Percentiles rank a stretch among this genome's conserved stretches.
These are phyloP conservation scores for Nemania serpens DNA, from an alignment of 2,329 filamentous ascomycete species.

Conservation along the genomic window DNA sequence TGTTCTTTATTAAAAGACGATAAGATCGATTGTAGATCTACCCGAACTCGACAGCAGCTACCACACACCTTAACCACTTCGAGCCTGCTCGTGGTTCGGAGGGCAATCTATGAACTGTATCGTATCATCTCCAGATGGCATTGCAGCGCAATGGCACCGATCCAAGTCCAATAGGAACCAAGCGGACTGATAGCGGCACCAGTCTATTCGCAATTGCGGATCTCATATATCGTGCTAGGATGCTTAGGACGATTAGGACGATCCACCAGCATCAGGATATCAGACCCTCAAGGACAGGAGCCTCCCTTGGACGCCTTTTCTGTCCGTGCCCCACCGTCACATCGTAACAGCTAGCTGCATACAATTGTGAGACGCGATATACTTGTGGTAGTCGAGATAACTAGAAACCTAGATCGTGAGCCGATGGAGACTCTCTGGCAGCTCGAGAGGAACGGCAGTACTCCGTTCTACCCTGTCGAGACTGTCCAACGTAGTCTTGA, in stretches of 20 bases:
- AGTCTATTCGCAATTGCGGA: neutral
- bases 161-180: neutral
- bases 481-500: neutral
- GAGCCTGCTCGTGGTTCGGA: neutral
- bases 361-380: constrained; percentile 37
- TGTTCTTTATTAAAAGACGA: neutral
- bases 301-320: constrained; percentile 30
- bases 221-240: constrained; percentile 10
- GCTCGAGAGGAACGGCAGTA: constrained; percentile 22
- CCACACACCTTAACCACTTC: neutral
- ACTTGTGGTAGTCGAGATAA: constrained; percentile 41
- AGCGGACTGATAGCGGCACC: neutral
- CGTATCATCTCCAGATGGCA: neutral
- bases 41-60: neutral
- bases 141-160: neutral
- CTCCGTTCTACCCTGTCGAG: constrained; percentile 26
- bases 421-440: constrained; percentile 23
- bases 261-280: constrained; percentile 14
- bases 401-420: constrained; percentile 38
- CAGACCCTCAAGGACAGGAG: neutral
- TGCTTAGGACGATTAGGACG: constrained; percentile 3
- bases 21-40: constrained; percentile 6
- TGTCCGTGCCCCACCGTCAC: constrained; percentile 35
- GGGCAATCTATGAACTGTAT: neutral
- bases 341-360: constrained; percentile 44